Conservation (phyloP, 495 filamentous ascomycete species). For the Pseudoneurospora amorphoporcata region DNA sequence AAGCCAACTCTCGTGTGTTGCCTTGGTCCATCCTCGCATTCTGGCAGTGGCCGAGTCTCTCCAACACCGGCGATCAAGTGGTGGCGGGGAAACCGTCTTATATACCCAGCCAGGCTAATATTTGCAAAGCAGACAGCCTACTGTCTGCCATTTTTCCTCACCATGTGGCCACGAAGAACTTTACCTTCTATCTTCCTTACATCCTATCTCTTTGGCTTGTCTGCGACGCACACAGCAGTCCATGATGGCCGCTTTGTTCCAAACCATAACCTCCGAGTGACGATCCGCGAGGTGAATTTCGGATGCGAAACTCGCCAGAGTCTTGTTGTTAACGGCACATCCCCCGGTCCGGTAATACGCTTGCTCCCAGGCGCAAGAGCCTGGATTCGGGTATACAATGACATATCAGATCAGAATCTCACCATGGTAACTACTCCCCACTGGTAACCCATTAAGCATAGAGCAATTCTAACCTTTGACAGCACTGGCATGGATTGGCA, state of each 20-base stretch:
- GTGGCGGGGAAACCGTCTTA: neutral
- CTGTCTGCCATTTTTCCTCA: neutral
- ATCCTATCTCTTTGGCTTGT: neutral
- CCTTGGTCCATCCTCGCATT: neutral
- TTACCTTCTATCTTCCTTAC: neutral
- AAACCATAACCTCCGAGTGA: slow-evolving; percentile 39
- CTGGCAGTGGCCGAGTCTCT: neutral
- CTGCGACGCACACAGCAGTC: neutral
- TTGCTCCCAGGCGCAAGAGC: slow-evolving; percentile 37
- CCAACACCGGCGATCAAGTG: neutral
- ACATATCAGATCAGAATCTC: slow-evolving; percentile 40
- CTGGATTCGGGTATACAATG: slow-evolving; percentile 53
- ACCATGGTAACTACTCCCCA: slow-evolving; percentile 36
- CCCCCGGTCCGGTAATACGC: slow-evolving; percentile 40
- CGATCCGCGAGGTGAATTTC: slow-evolving; percentile 25
- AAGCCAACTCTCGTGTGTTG: too few species aligned
- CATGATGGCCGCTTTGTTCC: slow-evolving; percentile 38
- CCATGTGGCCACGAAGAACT: neutral
- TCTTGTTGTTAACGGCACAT: slow-evolving; percentile 44
- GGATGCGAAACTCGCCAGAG: slow-evolving; percentile 35
- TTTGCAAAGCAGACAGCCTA: neutral
- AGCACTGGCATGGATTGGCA: slow-evolving; percentile 55
- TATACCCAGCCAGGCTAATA: neutral
- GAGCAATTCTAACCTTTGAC: slow-evolving; percentile 7
- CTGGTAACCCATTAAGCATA: neutral